phyloP scores from a whole-genome alignment of 1,284 basidiomycete species.

The Trichosporon ovoides region DNA sequence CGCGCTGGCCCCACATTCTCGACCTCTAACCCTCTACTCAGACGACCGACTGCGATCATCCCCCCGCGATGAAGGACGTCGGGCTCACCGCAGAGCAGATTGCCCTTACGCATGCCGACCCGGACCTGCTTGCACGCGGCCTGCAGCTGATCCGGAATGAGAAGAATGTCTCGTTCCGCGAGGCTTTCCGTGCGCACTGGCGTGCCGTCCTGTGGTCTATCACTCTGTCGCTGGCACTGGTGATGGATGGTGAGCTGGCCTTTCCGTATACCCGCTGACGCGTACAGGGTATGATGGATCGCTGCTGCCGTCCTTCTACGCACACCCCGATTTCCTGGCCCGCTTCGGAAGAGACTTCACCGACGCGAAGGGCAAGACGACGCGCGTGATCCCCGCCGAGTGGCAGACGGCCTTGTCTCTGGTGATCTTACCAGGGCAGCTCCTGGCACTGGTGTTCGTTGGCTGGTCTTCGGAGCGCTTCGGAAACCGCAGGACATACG shows the following conservation, averaged over 20 bases:
- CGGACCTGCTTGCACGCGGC: conserved; percentile 8
- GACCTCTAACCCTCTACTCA: too few species aligned
- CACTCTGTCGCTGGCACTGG: conserved; percentile 21
- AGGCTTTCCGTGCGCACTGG: conserved; percentile 20
- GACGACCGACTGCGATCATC: not conserved
- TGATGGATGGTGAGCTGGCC: conserved; percentile 23
- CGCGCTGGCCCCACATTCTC: too few species aligned
- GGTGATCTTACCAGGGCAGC: conserved; percentile 43
- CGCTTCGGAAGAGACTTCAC: not conserved
- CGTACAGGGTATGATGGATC: not conserved
- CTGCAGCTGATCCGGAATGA: conserved; percentile 9
- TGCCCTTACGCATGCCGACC: not conserved
- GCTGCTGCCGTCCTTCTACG: not conserved
- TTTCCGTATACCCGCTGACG: not conserved
- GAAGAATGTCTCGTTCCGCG: conserved; percentile 12
- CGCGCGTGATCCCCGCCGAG: conserved; percentile 27
- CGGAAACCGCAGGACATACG: conserved; percentile 37
- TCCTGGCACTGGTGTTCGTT: conserved; percentile 1
- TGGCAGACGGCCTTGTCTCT: conserved; percentile 49
- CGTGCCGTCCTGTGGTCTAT: conserved; percentile 20
- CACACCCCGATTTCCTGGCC: not conserved
- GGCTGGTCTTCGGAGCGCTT: conserved; percentile 45
- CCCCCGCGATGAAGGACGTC: conserved; percentile 2
- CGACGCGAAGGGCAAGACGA: conserved; percentile 11
- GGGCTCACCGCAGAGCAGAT: conserved; percentile 11